Evolutionary conservation across 2,329 filamentous ascomycete species (phyloP).

Genomic region (Exophiala bonariae): DNA sequence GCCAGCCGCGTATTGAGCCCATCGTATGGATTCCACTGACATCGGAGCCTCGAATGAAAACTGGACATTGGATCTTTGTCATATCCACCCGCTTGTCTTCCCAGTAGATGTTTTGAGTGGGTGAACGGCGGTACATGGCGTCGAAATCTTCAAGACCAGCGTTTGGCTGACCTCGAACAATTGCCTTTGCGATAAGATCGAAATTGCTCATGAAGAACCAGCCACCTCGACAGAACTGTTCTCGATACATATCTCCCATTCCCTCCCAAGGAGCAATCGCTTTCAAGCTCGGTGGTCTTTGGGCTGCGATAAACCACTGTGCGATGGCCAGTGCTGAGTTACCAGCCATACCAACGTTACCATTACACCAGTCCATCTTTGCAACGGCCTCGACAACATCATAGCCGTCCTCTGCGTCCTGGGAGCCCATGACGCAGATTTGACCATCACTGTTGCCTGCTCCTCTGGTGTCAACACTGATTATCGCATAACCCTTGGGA

Average conservation of each 20-base stretch:
- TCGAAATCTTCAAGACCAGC: conserved; percentile 38
- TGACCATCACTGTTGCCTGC: conserved; percentile 30
- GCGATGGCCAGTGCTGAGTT: conserved; percentile 45
- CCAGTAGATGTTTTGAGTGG: conserved; percentile 31
- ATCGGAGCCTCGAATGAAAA: conserved; percentile 36
- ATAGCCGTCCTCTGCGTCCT: conserved; percentile 48
- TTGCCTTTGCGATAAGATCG: conserved; percentile 42
- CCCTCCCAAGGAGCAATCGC: conserved; percentile 52
- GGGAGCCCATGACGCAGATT: conserved; percentile 40
- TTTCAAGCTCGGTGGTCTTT: conserved; percentile 43
- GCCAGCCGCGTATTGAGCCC: conserved; percentile 38
- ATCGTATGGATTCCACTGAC: conserved; percentile 38
- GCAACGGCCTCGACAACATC: conserved; percentile 47
- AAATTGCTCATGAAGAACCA: conserved; percentile 38
- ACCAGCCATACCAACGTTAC: conserved; percentile 43
- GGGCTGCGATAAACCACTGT: conserved; percentile 45
- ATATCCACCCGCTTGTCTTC: conserved; percentile 22
- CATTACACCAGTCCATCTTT: conserved; percentile 46
- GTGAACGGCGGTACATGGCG: conserved; percentile 42
- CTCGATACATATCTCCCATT: conserved; percentile 47
- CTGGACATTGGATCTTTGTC: conserved; percentile 32
- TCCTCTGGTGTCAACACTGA: conserved; percentile 33
- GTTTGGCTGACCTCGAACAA: conserved; percentile 38
- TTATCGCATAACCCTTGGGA: conserved; percentile 30
- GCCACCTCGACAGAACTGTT: conserved; percentile 49